Conservation (phyloP, 352 stramenopile species). For the Pseudoperonospora humuli region DNA sequence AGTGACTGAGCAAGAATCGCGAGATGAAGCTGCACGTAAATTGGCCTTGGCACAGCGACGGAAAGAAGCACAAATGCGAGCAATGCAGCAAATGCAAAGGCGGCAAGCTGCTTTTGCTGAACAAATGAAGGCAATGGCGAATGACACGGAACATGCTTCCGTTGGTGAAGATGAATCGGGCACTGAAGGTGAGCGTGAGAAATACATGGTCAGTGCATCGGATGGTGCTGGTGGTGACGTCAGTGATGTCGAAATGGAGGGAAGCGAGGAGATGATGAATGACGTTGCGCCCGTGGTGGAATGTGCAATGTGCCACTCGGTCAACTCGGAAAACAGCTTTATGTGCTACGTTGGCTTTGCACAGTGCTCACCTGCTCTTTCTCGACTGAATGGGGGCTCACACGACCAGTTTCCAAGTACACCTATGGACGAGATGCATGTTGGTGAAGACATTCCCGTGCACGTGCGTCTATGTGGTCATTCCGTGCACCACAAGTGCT, state of each 20-base stretch:
- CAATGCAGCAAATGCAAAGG: constrained; percentile 73
- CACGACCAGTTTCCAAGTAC: constrained; percentile 53
- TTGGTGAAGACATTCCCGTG: constrained; percentile 72
- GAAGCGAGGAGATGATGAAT: constrained; percentile 41
- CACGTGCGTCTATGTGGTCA: constrained; percentile 89
- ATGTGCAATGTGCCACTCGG: constrained; percentile 82
- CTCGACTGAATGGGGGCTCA: constrained; percentile 51
- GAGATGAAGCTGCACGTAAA: constrained; percentile 66
- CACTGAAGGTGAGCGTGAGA: constrained; percentile 18
- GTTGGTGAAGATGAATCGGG: constrained; percentile 33
- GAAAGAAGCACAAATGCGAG: constrained; percentile 69
- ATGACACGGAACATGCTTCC: constrained; percentile 33
- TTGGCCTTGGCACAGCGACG: constrained; percentile 42
- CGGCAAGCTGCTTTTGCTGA: constrained; percentile 73
- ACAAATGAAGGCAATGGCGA: constrained; percentile 60
- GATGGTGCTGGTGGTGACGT: constrained; percentile 20
- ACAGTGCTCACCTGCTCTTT: constrained; percentile 71
- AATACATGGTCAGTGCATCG: constrained; percentile 17
- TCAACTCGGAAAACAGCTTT: constrained; percentile 68
- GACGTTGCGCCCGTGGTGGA: constrained; percentile 35
- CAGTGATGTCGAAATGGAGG: constrained; percentile 24
- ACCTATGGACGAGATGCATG: constrained; percentile 82
- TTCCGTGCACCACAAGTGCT: constrained; percentile 92
- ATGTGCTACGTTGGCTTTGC: constrained; percentile 86
- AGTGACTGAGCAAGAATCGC: constrained; percentile 47